phyloP scores from a whole-genome alignment of 2,329 filamentous ascomycete genomes.

The Colletotrichum noveboracense region DNA sequence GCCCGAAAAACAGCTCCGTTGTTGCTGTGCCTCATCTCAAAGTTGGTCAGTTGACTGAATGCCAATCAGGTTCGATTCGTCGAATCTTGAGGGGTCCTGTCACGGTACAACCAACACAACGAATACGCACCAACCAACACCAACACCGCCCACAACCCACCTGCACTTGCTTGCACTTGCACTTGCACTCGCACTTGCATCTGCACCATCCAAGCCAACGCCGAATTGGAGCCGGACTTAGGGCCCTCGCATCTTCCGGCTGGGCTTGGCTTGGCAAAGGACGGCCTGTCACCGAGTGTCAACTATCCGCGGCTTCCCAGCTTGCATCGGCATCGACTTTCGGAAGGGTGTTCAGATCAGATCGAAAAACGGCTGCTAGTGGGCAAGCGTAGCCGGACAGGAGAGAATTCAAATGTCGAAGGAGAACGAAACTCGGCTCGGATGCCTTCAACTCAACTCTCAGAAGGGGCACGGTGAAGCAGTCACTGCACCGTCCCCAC shows the following conservation, averaged over 20 bases:
- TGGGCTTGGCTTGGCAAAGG: not conserved
- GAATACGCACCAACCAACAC: not conserved
- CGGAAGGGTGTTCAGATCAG: not conserved
- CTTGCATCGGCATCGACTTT: not conserved
- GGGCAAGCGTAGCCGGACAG: not conserved
- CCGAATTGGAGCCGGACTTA: not conserved
- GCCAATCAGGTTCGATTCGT: not conserved
- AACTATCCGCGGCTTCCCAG: not conserved
- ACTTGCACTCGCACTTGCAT: not conserved
- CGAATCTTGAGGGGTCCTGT: not conserved
- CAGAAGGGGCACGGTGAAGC: not conserved
- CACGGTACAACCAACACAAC: not conserved
- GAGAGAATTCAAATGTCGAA: not conserved
- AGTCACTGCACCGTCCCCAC: not conserved
- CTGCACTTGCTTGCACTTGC: not conserved
- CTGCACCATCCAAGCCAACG: not conserved
- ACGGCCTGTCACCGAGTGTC: not conserved
- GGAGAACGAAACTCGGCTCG: not conserved
- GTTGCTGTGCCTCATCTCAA: not conserved
- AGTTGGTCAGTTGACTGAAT: not conserved
- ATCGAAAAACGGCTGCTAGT: not conserved
- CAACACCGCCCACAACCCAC: not conserved
- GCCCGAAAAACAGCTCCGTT: not conserved
- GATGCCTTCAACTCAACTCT: not conserved
- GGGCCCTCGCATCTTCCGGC: not conserved